Evolutionary conservation across 2,329 filamentous ascomycete genomes (phyloP).

Genomic region (Endoconidiophora laricicola): DNA sequence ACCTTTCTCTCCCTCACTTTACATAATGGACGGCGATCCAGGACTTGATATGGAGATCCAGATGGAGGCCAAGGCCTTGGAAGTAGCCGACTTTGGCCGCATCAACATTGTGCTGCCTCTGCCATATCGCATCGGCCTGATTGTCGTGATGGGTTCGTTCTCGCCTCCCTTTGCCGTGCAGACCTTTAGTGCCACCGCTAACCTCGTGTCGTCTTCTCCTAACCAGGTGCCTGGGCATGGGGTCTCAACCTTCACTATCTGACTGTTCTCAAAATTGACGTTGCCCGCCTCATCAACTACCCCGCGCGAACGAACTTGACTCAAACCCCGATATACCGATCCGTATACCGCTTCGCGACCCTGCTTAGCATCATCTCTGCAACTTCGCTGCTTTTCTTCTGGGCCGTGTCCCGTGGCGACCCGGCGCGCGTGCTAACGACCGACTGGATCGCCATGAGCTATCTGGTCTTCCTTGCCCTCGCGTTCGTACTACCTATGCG

Average conservation of each 20-base stretch:
- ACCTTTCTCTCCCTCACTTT: background rate
- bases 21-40: conserved; percentile 7
- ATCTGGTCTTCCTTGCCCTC: conserved; percentile 55
- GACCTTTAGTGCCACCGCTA: background rate
- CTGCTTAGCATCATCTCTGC: conserved; percentile 56
- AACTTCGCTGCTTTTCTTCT: conserved; percentile 65
- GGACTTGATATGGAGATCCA: conserved; percentile 11
- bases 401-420: conserved; percentile 58
- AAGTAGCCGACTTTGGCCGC: conserved; percentile 10
- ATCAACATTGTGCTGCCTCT: conserved; percentile 43
- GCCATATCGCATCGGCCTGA: conserved; percentile 74
- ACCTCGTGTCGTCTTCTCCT: background rate
- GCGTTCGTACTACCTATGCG: conserved; percentile 60
- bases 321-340: conserved; percentile 59
- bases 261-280: conserved; percentile 64
- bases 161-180: background rate
- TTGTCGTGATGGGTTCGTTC: conserved; percentile 61
- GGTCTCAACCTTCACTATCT: conserved; percentile 82
- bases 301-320: conserved; percentile 53
- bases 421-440: conserved; percentile 54
- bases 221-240: conserved; percentile 82
- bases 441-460: conserved; percentile 74
- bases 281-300: conserved; percentile 74
- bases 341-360: conserved; percentile 71
- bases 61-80: conserved; percentile 11